phyloP scores from a whole-genome alignment of 768 basidiomycete species.

The Melanogaster broomeanus region DNA sequence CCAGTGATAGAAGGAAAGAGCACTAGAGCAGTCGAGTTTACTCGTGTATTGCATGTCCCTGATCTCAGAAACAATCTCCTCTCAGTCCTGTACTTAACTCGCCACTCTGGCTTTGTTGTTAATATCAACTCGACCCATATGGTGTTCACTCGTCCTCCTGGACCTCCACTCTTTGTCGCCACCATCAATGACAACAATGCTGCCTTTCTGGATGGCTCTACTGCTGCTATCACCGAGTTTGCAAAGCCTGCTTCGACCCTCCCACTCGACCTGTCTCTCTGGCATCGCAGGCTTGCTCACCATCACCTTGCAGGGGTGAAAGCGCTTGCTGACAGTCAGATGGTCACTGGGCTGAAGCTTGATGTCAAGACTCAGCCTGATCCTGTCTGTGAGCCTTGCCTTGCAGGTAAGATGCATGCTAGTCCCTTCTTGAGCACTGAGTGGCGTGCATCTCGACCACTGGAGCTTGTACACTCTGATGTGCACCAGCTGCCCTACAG shows the following conservation, averaged over 20 bases:
- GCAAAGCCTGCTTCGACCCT: constrained; percentile 6
- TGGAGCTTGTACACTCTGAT: constrained; percentile 23
- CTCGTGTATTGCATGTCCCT: constrained; percentile 16
- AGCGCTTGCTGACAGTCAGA: constrained; percentile 1
- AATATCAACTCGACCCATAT: not conserved
- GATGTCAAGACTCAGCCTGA: constrained; percentile 4
- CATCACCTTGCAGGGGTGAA: constrained; percentile 8
- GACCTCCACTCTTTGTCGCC: constrained; percentile 7
- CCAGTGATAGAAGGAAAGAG: constrained; percentile 8
- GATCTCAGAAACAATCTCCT: constrained; percentile 17
- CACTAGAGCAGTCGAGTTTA: constrained; percentile 8
- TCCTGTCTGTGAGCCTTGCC: constrained; percentile 19
- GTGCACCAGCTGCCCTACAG: constrained; percentile 12
- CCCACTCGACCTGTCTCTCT: constrained; percentile 15
- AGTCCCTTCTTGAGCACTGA: constrained; percentile 16
- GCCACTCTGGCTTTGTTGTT: constrained; percentile 2
- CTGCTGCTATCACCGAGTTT: constrained; percentile 3
- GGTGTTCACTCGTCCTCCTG: not conserved
- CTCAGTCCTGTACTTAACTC: constrained; percentile 16
- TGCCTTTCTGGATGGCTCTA: constrained; percentile 20
- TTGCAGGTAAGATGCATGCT: constrained; percentile 20
- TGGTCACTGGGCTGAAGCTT: constrained; percentile 17
- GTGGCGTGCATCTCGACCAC: constrained; percentile 4
- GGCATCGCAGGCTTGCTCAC: constrained; percentile 25
- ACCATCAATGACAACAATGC: constrained; percentile 14